phyloP scores from a whole-genome alignment of 345 rosid genomes.

The Brassica incana region DNA sequence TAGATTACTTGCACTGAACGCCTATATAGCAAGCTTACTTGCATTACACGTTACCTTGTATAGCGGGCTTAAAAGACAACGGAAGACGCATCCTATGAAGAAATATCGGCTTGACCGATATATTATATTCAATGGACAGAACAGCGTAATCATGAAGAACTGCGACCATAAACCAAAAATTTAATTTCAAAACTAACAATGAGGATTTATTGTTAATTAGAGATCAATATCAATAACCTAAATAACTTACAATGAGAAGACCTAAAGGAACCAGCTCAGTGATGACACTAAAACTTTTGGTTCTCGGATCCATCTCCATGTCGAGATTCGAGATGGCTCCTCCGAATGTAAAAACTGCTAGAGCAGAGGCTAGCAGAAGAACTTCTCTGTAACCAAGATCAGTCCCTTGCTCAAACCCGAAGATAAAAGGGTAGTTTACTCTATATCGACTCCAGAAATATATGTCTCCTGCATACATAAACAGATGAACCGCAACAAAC shows the following conservation, averaged over 20 bases:
- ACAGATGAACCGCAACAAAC: slow-evolving; percentile 65
- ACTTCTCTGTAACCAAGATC: slow-evolving; percentile 73
- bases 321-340: slow-evolving; percentile 67
- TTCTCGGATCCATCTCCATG: slow-evolving; percentile 80
- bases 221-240: not conserved
- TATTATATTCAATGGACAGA: slow-evolving; percentile 70
- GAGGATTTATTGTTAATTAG: not conserved
- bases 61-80: slow-evolving; percentile 61
- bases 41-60: slow-evolving; percentile 56
- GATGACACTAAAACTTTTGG: slow-evolving; percentile 51
- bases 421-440: slow-evolving; percentile 69
- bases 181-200: not conserved
- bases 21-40: not conserved
- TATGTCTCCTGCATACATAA: slow-evolving; percentile 60
- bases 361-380: slow-evolving; percentile 50
- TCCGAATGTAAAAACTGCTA: slow-evolving; percentile 56
- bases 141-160: slow-evolving; percentile 44
- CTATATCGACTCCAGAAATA: slow-evolving; percentile 71
- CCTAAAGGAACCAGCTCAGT: slow-evolving; percentile 71
- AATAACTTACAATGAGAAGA: slow-evolving; percentile 55
- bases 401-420: slow-evolving; percentile 71
- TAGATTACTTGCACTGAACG: not conserved
- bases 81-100: slow-evolving; percentile 51
- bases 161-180: slow-evolving; percentile 27
- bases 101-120: slow-evolving; percentile 64